Evolutionary conservation across 768 basidiomycete genomes (phyloP).

Genomic region (Russula emetica): DNA sequence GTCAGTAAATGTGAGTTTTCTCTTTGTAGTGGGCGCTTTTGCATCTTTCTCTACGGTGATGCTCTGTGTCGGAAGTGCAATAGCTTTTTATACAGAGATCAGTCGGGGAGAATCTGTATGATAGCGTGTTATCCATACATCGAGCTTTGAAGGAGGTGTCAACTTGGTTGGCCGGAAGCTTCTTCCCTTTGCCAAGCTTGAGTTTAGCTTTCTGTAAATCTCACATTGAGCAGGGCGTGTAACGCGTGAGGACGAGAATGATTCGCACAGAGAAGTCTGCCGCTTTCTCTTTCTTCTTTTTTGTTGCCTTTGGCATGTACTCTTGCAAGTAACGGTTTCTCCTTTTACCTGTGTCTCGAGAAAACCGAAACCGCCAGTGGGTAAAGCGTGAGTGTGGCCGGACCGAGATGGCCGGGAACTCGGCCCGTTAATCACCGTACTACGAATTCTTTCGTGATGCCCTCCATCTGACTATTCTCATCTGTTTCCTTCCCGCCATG

Average conservation of each 20-base stretch:
- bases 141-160: constrained; percentile 96
- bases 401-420: background rate
- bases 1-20: constrained; percentile 72
- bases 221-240: background rate
- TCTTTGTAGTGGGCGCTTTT: constrained; percentile 63
- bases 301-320: constrained; percentile 78
- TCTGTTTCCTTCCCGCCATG: constrained; percentile 11
- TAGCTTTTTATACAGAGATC: constrained; percentile 48
- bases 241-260: background rate
- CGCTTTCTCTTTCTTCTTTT: constrained; percentile 81
- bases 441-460: background rate
- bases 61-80: constrained; percentile 83
- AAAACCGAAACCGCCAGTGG: no score
- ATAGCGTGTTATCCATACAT: constrained; percentile 44
- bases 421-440: constrained; percentile 5
- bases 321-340: constrained; percentile 1
- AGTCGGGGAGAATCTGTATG: background rate
- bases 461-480: background rate
- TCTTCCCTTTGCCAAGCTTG: constrained; percentile 95
- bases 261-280: constrained; percentile 75
- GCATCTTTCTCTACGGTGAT: constrained; percentile 56
- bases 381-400: background rate
- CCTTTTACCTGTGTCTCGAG: background rate
- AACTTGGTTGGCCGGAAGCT: constrained; percentile 73
- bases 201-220: constrained; percentile 81